Base-by-base conservation (phyloP, 129 eudicot species). In the Flaveria linearis region DNA sequence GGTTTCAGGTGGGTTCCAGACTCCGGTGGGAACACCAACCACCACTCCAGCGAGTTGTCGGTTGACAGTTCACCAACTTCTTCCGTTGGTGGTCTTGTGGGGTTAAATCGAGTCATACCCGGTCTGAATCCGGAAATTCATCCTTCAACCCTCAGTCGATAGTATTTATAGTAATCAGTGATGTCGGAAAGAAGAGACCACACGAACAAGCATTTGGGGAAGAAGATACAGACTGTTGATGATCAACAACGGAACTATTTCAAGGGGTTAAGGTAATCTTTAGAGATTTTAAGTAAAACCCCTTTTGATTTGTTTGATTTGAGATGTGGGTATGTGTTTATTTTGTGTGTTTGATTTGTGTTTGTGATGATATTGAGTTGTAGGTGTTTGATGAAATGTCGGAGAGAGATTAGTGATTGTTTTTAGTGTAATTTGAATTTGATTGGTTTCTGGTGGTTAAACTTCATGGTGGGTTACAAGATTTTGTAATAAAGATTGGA, bases 161-260 rank as follows among this genome's bases (percentile, higher is more conserved):
- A 42, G 1, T 42, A 7, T 28, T 28, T 28, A 28, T 3, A 30
- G 36, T 30, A 30, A 30, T 30, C 58, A 26, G 46, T 5, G 20
- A 78, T 78, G 82, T 79, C 83, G 39, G 67, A 62, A 15, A 4
- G 43, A 63, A 71, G 73, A 51, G 66, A 50, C 30, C 22, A 8
- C 2, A 30, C 73, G 45, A 71, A 49, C 4, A 79, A 79, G 73
- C 67, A 49, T 63, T 49, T 23, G 30, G 78, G 68, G 41, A 79
- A 73, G 58, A 42, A 26, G 8, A 65, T 53, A 52, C 79, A 73
- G 66, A 26, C 75, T 17, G 8, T 75, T 55, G 69, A 68, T 57
- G 69, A 80, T 28, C 83, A 79, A 72, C 62, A 63, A 71, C 52
- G 69, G 12, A 42, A 45, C 53, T 73, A 67, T 55, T 65, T 9